phyloP scores from a whole-genome alignment of 805 yeast genomes.

The Priceomyces haplophilus region DNA sequence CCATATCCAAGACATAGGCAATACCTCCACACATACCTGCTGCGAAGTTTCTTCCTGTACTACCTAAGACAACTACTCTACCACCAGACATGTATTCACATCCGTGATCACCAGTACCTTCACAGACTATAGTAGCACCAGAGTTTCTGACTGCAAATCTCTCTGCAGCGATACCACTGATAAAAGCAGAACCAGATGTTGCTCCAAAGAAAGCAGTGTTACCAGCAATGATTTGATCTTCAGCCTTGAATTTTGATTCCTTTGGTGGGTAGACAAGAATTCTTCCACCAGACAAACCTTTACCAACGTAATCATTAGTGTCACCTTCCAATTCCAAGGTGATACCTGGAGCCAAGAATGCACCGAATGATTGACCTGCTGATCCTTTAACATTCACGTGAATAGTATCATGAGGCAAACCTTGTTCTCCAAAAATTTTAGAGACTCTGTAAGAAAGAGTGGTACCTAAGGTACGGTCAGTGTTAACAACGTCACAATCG shows the following conservation, averaged over 20 bases:
- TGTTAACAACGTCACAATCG: conserved; percentile 89
- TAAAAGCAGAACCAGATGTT: conserved; percentile 88
- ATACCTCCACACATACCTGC: conserved; percentile 99
- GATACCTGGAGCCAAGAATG: conserved; percentile 93
- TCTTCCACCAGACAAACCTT: conserved; percentile 95
- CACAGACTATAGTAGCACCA: conserved; percentile 95
- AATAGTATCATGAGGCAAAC: conserved; percentile 93
- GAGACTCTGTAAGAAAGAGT: conserved; percentile 93
- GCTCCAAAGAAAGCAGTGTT: conserved; percentile 98
- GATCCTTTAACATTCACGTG: conserved; percentile 89
- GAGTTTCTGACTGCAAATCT: conserved; percentile 98
- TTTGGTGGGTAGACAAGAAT: conserved; percentile 88
- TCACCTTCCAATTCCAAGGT: conserved; percentile 96
- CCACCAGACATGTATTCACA: conserved; percentile 99
- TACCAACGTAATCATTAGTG: conserved; percentile 96
- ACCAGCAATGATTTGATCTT: conserved; percentile 94
- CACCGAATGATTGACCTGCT: conserved; percentile 99
- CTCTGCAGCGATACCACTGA: conserved; percentile 97
- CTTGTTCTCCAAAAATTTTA: conserved; percentile 87
- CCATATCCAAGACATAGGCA: conserved; percentile 93
- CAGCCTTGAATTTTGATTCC: conserved; percentile 80
- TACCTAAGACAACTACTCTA: conserved; percentile 87
- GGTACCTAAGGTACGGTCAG: conserved; percentile 95
- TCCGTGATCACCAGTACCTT: conserved; percentile 97
- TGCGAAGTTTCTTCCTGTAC: conserved; percentile 88